Evolutionary conservation across 495 filamentous ascomycete species (phyloP).

Genomic region (Talaromyces trachyspermus): DNA sequence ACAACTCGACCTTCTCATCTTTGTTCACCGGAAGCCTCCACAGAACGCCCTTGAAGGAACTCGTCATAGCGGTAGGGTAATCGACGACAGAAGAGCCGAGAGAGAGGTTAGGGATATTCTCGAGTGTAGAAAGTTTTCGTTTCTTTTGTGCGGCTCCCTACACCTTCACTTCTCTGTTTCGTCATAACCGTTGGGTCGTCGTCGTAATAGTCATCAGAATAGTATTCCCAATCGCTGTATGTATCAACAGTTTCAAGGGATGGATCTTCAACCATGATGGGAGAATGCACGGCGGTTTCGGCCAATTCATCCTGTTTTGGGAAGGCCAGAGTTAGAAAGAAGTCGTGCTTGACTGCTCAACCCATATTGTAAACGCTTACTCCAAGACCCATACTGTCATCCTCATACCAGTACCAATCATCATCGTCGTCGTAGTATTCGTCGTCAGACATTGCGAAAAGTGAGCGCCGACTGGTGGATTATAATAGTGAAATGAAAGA

Average conservation of each 20-base stretch:
- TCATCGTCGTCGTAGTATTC: constrained; percentile 40
- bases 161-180: constrained; percentile 11
- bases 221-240: constrained; percentile 44
- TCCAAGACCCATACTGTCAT: constrained; percentile 32
- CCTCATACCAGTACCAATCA: constrained; percentile 35
- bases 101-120: constrained; percentile 4
- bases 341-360: not conserved
- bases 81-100: constrained; percentile 7
- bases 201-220: constrained; percentile 46
- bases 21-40: constrained; percentile 28
- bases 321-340: not conserved
- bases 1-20: constrained; percentile 22
- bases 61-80: constrained; percentile 11
- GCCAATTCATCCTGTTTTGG: constrained; percentile 45
- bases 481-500: not conserved
- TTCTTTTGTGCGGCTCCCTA: constrained; percentile 10
- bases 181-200: constrained; percentile 31
- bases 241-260: constrained; percentile 34
- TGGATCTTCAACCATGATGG: constrained; percentile 34
- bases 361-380: constrained; percentile 21
- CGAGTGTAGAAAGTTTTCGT: not conserved
- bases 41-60: constrained; percentile 33
- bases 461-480: not conserved
- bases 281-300: constrained; percentile 34
- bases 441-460: constrained; percentile 38